Conservation (phyloP, 164 flowering plant genomes). For the Aristolochia californica region DNA sequence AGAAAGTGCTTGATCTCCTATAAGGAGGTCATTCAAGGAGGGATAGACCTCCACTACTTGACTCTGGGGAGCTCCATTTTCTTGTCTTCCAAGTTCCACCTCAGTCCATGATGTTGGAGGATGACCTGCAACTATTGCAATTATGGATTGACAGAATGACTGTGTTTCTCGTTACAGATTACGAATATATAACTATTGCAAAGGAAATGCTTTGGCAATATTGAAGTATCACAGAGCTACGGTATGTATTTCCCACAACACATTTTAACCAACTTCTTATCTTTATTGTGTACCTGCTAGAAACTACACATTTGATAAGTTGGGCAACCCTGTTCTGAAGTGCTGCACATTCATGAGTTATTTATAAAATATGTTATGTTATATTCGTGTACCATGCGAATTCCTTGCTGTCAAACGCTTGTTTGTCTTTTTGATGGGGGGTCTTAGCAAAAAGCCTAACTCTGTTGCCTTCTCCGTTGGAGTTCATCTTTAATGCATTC, state of each 20-base stretch:
- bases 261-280: not conserved
- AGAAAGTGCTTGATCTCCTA: too few relatives aligned
- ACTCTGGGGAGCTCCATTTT: too few relatives aligned
- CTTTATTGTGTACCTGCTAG: not conserved
- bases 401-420: not conserved
- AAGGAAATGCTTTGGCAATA: slow-evolving; percentile 76
- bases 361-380: not conserved
- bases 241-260: slow-evolving; percentile 25
- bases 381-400: not conserved
- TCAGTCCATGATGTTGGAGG: too few relatives aligned
- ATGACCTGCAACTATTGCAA: not conserved
- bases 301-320: not conserved
- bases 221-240: slow-evolving; percentile 76
- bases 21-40: too few relatives aligned
- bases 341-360: not conserved
- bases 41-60: too few relatives aligned
- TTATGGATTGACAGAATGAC: not conserved
- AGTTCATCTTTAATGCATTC: not conserved
- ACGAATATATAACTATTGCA: slow-evolving; percentile 67
- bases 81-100: too few relatives aligned
- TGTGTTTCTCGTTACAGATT: slow-evolving; percentile 28
- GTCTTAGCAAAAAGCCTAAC: not conserved
- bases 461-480: not conserved
- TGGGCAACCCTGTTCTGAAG: not conserved
- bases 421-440: not conserved